phyloP scores from a whole-genome alignment of 257 asterid species.

The Nicotiana paniculata region DNA sequence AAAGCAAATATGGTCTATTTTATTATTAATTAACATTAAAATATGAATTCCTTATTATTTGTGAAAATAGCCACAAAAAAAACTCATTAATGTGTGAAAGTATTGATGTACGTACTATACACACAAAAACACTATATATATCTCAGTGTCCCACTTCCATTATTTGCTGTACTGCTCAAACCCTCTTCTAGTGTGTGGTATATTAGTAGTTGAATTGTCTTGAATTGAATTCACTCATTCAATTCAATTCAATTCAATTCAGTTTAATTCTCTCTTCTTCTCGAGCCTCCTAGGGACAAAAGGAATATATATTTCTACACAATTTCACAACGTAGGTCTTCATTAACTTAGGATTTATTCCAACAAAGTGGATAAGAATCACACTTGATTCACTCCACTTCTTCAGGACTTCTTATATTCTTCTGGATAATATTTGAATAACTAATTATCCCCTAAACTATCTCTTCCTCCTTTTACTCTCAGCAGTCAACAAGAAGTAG shows the following conservation, averaged over 20 bases:
- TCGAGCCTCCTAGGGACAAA: constrained; percentile 2
- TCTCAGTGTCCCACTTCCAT: constrained; percentile 35
- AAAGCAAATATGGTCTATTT: no score
- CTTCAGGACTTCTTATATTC: constrained; percentile 8
- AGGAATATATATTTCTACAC: constrained; percentile 2
- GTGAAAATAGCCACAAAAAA: no score
- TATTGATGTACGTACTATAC: no score
- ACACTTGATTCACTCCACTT: constrained; percentile 22
- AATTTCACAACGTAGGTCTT: no score
- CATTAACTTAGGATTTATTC: constrained; percentile 6
- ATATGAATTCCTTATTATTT: no score
- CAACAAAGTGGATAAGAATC: constrained; percentile 36
- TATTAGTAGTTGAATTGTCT: constrained; percentile 13
- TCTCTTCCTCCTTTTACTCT: neutral
- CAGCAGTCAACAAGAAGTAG: no score
- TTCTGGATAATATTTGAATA: neutral
- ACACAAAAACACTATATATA: constrained; percentile 17
- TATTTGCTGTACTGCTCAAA: neutral
- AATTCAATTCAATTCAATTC: constrained; percentile 10
- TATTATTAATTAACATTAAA: no score
- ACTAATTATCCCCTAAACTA: constrained; percentile 3
- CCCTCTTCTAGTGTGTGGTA: neutral
- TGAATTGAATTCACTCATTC: neutral
- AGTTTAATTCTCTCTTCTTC: neutral
- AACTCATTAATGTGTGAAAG: no score